A percentile compares a stretch with the other conserved stretches of the same genome.
phyloP scores from a whole-genome alignment of 495 filamentous ascomycete genomes.

The Penicillium cosmopolitanum region DNA sequence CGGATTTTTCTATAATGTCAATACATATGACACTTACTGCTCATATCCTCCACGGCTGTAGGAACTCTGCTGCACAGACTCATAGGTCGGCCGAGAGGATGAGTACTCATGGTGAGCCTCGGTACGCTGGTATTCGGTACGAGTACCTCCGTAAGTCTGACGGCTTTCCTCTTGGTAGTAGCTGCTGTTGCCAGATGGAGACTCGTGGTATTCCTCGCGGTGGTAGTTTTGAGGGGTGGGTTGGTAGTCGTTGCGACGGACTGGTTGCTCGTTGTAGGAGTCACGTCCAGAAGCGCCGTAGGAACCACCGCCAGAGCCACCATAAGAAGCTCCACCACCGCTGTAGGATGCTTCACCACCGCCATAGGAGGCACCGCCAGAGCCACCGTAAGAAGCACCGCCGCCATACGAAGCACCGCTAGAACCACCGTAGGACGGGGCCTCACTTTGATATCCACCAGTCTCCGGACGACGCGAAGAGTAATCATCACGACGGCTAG shows the following conservation, averaged over 20 bases:
- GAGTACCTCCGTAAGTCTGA: conserved; percentile 19
- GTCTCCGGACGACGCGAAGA: conserved; percentile 14
- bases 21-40: conserved; percentile 20
- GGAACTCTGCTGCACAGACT: conserved; percentile 12
- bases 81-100: conserved; percentile 15
- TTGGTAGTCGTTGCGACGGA: conserved; percentile 13
- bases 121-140: conserved; percentile 24
- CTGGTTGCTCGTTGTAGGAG: conserved; percentile 6
- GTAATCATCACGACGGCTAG: conserved; percentile 5
- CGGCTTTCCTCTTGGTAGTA: conserved; percentile 26
- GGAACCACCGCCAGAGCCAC: not conserved
- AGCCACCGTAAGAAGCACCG: not conserved
- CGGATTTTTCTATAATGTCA: conserved; percentile 29
- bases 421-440: not conserved
- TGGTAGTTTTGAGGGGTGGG: conserved; percentile 15
- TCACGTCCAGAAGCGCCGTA: not conserved
- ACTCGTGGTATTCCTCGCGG: conserved; percentile 29
- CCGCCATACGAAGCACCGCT: conserved; percentile 5
- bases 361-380: not conserved
- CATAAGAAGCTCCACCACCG: not conserved
- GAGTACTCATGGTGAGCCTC: conserved; percentile 22
- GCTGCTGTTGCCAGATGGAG: not conserved
- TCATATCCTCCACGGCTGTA: conserved; percentile 18
- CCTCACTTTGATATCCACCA: conserved; percentile 6
- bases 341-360: not conserved